Evolutionary conservation across 2,329 filamentous ascomycete genomes (phyloP).

Genomic region (Thyridium curvatum): DNA sequence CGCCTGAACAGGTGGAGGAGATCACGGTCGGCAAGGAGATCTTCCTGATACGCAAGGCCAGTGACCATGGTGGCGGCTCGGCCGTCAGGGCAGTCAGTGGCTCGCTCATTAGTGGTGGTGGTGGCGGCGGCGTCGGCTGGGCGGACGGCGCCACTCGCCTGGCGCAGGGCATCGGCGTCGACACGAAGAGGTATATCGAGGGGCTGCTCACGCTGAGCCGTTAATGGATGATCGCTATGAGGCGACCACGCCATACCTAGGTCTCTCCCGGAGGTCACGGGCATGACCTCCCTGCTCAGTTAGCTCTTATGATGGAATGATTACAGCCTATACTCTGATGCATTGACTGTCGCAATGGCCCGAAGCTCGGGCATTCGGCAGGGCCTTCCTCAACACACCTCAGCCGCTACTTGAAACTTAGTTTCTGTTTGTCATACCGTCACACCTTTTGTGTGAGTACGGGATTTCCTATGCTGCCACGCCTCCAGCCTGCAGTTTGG

Average conservation of each 20-base stretch:
- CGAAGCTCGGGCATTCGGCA: too few species aligned
- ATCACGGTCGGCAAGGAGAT: slow-evolving; percentile 48
- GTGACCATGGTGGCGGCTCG: slow-evolving; percentile 39
- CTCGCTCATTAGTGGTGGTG: slow-evolving; percentile 20
- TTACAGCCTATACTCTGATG: background rate
- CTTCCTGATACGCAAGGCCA: slow-evolving; percentile 52
- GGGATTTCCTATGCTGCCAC: too few species aligned
- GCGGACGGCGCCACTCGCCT: slow-evolving; percentile 52
- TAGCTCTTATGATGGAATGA: background rate
- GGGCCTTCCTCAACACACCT: too few species aligned
- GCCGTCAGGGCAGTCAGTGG: slow-evolving; percentile 14
- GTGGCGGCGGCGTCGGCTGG: slow-evolving; percentile 30
- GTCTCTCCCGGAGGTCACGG: too few species aligned
- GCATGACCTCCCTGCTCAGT: too few species aligned
- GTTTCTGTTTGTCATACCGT: too few species aligned
- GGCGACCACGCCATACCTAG: background rate
- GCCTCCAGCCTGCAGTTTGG: too few species aligned
- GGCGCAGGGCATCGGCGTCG: slow-evolving; percentile 68
- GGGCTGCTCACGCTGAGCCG: slow-evolving; percentile 59
- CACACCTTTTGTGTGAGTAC: too few species aligned
- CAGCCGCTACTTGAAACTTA: too few species aligned
- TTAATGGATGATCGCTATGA: slow-evolving; percentile 13
- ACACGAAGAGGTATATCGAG: slow-evolving; percentile 71
- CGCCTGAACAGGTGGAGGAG: slow-evolving; percentile 5
- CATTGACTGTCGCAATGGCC: too few species aligned